phyloP scores from a whole-genome alignment of 805 yeast genomes.

The Jamesozyma jinghongensis region DNA sequence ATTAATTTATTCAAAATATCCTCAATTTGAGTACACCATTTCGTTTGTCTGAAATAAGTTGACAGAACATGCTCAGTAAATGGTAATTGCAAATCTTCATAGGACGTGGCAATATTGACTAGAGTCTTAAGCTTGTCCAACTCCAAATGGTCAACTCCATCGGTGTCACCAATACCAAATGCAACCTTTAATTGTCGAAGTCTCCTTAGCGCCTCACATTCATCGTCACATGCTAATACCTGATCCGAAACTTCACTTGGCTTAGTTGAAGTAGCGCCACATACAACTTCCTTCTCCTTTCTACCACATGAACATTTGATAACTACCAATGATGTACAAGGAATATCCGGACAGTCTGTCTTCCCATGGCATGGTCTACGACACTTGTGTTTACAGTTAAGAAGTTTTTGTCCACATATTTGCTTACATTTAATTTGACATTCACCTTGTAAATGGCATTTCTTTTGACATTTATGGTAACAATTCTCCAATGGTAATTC shows the following conservation, averaged over 20 bases:
- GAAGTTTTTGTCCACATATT: constrained; percentile 44
- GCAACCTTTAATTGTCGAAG: constrained; percentile 57
- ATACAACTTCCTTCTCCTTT: constrained; percentile 37
- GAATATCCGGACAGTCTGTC: constrained; percentile 42
- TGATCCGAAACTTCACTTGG: neutral
- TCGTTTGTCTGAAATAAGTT: constrained; percentile 44
- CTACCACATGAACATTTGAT: constrained; percentile 62
- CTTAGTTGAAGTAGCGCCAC: constrained; percentile 43
- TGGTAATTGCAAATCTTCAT: constrained; percentile 26
- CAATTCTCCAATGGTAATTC: constrained; percentile 41
- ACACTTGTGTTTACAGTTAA: constrained; percentile 63
- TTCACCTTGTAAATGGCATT: constrained; percentile 49
- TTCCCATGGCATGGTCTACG: constrained; percentile 55
- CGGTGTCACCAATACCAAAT: constrained; percentile 32
- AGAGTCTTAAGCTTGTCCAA: constrained; percentile 13
- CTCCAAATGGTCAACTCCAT: constrained; percentile 5
- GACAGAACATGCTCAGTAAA: constrained; percentile 41
- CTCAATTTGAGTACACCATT: constrained; percentile 67
- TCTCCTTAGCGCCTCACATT: constrained; percentile 53
- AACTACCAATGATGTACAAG: constrained; percentile 44
- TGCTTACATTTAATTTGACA: constrained; percentile 54
- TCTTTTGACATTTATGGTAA: constrained; percentile 41
- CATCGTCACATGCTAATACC: constrained; percentile 54
- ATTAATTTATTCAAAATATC: constrained; percentile 41
- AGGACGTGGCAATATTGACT: constrained; percentile 18